A percentile compares a stretch with the other conserved stretches of the same genome.
These are phyloP conservation scores for Pestalotiopsis sp. DNA, from an alignment of 2,329 filamentous ascomycete species.

Conservation along the genomic window DNA sequence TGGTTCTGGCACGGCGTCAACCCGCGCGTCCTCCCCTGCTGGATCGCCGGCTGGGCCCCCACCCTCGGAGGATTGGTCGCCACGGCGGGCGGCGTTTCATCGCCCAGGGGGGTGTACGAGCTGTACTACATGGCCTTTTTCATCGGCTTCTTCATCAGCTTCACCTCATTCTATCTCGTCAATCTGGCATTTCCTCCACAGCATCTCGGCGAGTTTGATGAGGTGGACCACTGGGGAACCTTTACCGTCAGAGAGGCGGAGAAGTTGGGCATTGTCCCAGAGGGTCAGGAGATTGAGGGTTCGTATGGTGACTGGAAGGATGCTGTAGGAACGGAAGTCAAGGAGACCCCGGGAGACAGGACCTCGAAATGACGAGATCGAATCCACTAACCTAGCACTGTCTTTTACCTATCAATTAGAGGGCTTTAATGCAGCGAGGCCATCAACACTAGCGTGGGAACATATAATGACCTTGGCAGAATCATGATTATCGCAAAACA, in stretches of 20 bases:
- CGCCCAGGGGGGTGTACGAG: conserved; percentile 13
- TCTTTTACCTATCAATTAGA: no score
- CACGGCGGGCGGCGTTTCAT: conserved; percentile 28
- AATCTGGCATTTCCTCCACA: conserved; percentile 10
- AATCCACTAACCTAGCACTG: no score
- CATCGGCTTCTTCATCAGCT: conserved; percentile 16
- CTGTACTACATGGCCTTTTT: conserved; percentile 18
- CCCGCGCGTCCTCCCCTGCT: conserved; percentile 37
- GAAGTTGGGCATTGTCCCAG: conserved; percentile 12
- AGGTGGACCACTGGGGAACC: conserved; percentile 12
- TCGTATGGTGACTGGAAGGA: neutral
- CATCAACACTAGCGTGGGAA: no score
- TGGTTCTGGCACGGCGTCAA: conserved; percentile 42
- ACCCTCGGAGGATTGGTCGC: conserved; percentile 39
- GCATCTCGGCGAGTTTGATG: conserved; percentile 12
- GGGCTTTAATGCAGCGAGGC: no score
- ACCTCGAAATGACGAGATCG: neutral
- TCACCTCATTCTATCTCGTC: conserved; percentile 13
- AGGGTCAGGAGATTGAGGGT: neutral
- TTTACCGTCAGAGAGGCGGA: conserved; percentile 14
- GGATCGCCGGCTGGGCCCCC: conserved; percentile 42
- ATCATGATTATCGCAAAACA: no score
- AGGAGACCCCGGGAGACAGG: neutral
- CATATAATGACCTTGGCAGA: no score
- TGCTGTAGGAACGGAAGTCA: neutral